phyloP scores from a whole-genome alignment of 805 yeast genomes.

The Lachancea cidri region DNA sequence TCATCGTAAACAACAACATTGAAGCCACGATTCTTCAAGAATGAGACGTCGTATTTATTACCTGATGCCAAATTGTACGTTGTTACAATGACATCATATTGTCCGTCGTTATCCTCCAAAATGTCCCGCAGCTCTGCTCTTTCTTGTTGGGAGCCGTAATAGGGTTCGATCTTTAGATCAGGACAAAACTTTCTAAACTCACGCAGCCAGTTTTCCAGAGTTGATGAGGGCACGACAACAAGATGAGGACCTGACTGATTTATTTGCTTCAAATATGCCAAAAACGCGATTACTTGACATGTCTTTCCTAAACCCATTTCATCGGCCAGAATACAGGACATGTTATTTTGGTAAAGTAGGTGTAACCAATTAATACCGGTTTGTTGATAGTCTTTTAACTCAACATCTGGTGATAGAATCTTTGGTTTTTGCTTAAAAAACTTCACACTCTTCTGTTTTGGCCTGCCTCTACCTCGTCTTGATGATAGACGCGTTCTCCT shows the following conservation, averaged over 20 bases:
- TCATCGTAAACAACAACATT: constrained; percentile 93
- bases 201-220: constrained; percentile 95
- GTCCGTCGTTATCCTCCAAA: constrained; percentile 45
- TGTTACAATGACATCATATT: constrained; percentile 86
- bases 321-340: constrained; percentile 94
- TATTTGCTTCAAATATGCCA: constrained; percentile 73
- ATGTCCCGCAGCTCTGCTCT: constrained; percentile 79
- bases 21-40: constrained; percentile 67
- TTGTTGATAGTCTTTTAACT: constrained; percentile 84
- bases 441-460: constrained; percentile 28
- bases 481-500: constrained; percentile 13
- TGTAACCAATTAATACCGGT: constrained; percentile 96
- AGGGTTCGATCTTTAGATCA: constrained; percentile 73
- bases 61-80: constrained; percentile 92
- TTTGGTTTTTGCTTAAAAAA: constrained; percentile 71
- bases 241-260: constrained; percentile 72
- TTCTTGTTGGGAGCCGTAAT: constrained; percentile 83
- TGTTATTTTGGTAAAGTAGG: constrained; percentile 64
- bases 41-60: constrained; percentile 71
- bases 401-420: constrained; percentile 55
- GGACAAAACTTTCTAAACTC: constrained; percentile 92
- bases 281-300: constrained; percentile 88
- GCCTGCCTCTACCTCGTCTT: constrained; percentile 9
- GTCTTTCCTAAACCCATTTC: constrained; percentile 99
- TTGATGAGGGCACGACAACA: constrained; percentile 93